Evolutionary conservation across 2,329 filamentous ascomycete genomes (phyloP).

Genomic region (Fusarium sp.): DNA sequence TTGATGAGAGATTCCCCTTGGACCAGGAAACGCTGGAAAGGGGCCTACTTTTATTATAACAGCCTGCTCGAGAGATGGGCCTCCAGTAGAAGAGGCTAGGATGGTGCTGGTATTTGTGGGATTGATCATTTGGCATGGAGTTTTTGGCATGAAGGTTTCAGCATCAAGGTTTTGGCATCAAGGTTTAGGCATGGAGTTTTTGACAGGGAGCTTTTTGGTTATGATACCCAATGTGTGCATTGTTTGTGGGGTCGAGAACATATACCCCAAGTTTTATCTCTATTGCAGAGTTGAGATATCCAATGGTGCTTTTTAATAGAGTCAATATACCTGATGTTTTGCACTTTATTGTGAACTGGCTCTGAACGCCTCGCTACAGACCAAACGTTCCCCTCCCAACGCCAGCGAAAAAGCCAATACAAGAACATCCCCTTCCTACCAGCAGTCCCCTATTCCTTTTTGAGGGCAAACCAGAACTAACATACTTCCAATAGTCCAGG

Average conservation of each 20-base stretch:
- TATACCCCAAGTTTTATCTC: neutral
- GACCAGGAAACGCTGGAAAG: neutral
- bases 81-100: neutral
- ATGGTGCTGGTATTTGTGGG: neutral
- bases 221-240: neutral
- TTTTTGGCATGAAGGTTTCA: neutral
- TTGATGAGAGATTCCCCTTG: neutral
- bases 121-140: neutral
- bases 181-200: too few relatives aligned
- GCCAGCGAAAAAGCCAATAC: too few relatives aligned
- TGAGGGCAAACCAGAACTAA: too few relatives aligned
- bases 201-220: too few relatives aligned
- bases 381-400: too few relatives aligned
- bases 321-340: too few relatives aligned
- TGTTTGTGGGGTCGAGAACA: neutral
- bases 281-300: neutral
- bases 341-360: too few relatives aligned
- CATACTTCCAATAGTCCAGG: too few relatives aligned
- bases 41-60: fast-evolving
- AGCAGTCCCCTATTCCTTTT: too few relatives aligned
- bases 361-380: too few relatives aligned
- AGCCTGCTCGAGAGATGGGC: neutral
- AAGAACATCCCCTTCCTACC: too few relatives aligned
- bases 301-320: neutral
- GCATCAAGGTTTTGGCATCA: too few relatives aligned